These are phyloP conservation scores for Neoarthrinium moseri DNA, from an alignment of 2,329 filamentous ascomycete genomes.

Conservation along the genomic window DNA sequence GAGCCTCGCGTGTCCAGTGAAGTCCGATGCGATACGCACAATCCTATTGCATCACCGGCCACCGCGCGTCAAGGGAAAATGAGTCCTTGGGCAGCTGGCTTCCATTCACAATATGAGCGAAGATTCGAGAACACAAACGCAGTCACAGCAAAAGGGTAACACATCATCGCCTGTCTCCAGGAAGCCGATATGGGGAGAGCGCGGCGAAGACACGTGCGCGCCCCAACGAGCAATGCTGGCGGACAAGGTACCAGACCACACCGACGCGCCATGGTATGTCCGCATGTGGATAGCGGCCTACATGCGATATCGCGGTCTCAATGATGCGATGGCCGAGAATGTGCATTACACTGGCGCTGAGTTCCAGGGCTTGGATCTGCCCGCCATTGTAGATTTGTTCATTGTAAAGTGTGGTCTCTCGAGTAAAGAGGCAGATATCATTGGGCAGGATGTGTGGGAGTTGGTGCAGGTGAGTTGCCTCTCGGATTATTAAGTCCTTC, in stretches of 20 bases:
- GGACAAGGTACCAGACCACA: conserved; percentile 3
- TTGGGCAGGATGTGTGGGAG: conserved; percentile 2
- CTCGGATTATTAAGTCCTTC: no score
- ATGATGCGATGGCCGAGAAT: neutral
- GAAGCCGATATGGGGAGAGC: conserved; percentile 3
- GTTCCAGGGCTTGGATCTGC: neutral
- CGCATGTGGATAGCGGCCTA: conserved; percentile 9
- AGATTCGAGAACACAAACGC: neutral
- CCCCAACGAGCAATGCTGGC: neutral
- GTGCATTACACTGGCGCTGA: conserved; percentile 9
- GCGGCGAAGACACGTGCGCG: neutral
- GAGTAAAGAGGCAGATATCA: neutral
- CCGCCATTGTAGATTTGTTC: conserved; percentile 2
- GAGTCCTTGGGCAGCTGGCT: no score
- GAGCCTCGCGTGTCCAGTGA: no score
- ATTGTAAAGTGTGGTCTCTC: neutral
- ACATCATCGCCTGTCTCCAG: neutral
- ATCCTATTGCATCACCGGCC: no score
- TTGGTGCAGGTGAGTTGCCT: conserved; percentile 1
- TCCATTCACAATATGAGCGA: no score
- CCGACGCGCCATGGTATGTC: conserved; percentile 8
- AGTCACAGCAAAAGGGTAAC: neutral
- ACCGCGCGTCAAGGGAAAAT: no score
- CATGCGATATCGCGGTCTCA: conserved; percentile 8
- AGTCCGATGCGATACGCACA: no score